These are phyloP conservation scores for Amphicarpaea edgeworthii DNA, from an alignment of 306 rosid species.

Conservation along the genomic window DNA sequence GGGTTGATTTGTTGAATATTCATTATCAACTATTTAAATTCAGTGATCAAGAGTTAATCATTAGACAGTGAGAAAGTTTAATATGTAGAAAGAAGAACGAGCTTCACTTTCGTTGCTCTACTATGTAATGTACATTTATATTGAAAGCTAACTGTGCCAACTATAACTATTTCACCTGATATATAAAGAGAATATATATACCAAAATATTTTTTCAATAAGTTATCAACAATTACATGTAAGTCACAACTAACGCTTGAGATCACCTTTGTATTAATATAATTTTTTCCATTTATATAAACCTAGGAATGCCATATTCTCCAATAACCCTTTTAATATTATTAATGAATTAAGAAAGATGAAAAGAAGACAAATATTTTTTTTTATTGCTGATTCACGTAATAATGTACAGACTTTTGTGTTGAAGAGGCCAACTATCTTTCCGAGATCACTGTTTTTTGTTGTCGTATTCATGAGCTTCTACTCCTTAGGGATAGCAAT, in stretches of 20 bases:
- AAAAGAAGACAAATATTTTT: neutral
- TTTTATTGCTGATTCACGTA: neutral
- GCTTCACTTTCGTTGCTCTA: neutral
- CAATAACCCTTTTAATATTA: neutral
- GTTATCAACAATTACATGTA: neutral
- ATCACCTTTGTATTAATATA: neutral
- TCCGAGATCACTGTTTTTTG: constrained; percentile 67
- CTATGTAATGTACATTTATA: neutral
- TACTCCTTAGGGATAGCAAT: constrained; percentile 76
- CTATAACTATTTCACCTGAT: neutral
- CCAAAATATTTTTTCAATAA: neutral
- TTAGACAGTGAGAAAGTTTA: neutral
- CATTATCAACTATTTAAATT: neutral
- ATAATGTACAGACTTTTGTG: constrained; percentile 66
- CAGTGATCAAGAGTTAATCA: neutral
- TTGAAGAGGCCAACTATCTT: constrained; percentile 67
- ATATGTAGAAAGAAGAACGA: neutral
- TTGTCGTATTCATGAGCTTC: constrained; percentile 83
- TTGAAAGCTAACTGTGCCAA: neutral
- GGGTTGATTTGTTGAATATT: neutral
- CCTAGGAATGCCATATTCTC: neutral
- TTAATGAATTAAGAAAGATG: neutral
- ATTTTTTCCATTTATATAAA: neutral
- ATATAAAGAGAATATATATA: neutral
- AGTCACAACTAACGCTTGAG: neutral